Base-by-base conservation (phyloP, 2,329 filamentous ascomycete genomes). In the Scopulariopsis brevicaulis region DNA sequence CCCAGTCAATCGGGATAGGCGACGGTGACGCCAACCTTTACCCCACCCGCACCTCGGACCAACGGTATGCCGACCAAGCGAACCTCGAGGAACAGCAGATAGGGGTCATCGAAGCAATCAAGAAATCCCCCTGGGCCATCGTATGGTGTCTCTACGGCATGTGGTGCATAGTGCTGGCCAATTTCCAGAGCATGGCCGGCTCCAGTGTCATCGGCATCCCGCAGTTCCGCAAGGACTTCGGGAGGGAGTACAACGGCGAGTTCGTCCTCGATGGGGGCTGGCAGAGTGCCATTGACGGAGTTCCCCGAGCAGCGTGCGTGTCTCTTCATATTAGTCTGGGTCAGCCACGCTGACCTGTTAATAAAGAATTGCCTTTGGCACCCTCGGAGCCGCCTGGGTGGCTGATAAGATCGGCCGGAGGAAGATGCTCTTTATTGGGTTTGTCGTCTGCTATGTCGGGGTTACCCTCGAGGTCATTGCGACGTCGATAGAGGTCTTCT, bases 251-350 rank as follows among this genome's bases (percentile, higher is more conserved):
- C n/a, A 22, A 35, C 18, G 53, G 35, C 32, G 53, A 54, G 7
- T 54, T 20, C 20, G 32, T 54, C n/a, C 63, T 77, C 10, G 63
- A 70, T 15, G 69, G 72, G 3, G 68, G 70, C 18, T 77, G 74
- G 75, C 73, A 77, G 61, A 68, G 67, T 22, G 74, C 74, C 5
- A 76, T 76, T 60, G 68, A 69, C 46, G 74, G 72, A 12, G 74
- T 66, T 0, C 73, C 74, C 2, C 68, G 74, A 20, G 73, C 73
- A 34, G 67, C 66, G 66, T 68, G 59, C 62, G 60, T 46, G 5
- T 12, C 34, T 32, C 28, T 34, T 54, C 25, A 10, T 43, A 5
- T 43, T n/a, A 43, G 11, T n/a, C 40, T 15, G 40, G 34, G 34
- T 12, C 40, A 12, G 18, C 40, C 15, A 43, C 15, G 18, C 40